Conservation (phyloP, 169 alveolate species). For the Babesia divergens region DNA sequence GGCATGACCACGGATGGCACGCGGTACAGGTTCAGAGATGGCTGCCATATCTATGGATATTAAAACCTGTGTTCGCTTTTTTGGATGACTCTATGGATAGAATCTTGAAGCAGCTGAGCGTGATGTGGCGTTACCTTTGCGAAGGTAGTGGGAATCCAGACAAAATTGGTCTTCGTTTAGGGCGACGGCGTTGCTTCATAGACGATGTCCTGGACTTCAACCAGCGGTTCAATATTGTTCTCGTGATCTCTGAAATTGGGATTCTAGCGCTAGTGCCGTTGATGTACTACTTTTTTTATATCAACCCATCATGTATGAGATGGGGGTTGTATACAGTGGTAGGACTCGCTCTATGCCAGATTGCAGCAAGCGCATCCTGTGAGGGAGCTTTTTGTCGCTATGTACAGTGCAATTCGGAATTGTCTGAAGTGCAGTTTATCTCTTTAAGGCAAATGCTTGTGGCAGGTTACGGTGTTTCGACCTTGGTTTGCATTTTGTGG, state of each 20-base stretch:
- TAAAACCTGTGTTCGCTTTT: constrained; percentile 40
- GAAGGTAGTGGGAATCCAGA: neutral
- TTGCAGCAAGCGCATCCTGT: constrained; percentile 33
- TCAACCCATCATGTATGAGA: neutral
- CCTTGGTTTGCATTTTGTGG: constrained; percentile 33
- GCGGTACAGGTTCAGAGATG: neutral
- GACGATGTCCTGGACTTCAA: constrained; percentile 6
- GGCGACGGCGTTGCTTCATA: neutral
- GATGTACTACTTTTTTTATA: neutral
- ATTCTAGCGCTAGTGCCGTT: neutral
- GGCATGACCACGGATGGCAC: neutral
- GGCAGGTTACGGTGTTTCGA: constrained; percentile 42
- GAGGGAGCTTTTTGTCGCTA: constrained; percentile 60
- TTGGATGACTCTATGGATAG: constrained; percentile 21
- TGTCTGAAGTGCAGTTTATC: constrained; percentile 21
- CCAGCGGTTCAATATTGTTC: neutral
- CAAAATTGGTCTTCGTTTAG: neutral
- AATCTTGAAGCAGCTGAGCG: neutral
- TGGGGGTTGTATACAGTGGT: neutral
- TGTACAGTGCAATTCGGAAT: constrained; percentile 30
- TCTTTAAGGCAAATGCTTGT: constrained; percentile 37
- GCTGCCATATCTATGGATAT: constrained; percentile 50
- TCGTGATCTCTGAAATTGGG: neutral
- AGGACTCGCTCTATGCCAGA: constrained; percentile 16
- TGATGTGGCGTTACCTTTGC: neutral